Percentiles rank a stretch among this genome's conserved stretches.
Evolutionary conservation across 306 rosid genomes (phyloP).

Genomic region (Herpetospermum pedunculosum): DNA sequence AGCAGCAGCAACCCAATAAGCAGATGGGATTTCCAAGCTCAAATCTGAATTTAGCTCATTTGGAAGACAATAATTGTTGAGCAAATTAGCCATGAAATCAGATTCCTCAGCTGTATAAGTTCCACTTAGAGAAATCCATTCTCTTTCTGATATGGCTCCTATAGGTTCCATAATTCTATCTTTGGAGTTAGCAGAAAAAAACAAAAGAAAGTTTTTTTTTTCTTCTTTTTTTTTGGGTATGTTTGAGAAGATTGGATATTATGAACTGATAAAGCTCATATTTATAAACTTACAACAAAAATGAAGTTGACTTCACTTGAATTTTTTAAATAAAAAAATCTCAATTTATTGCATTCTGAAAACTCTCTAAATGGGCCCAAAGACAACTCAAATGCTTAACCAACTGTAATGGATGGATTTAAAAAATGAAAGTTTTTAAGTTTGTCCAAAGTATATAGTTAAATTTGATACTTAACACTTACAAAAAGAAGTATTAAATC

Average conservation of each 20-base stretch:
- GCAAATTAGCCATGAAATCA: conserved; percentile 50
- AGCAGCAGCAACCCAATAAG: conserved; percentile 40
- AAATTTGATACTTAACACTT: not conserved
- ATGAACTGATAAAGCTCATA: not conserved
- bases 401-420: not conserved
- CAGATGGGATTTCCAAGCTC: conserved; percentile 30
- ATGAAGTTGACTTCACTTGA: conserved; percentile 9
- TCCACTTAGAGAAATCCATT: conserved; percentile 57
- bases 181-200: not conserved
- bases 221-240: not conserved
- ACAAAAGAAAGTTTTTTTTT: not conserved
- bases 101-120: conserved; percentile 41
- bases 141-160: conserved; percentile 33
- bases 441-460: not conserved
- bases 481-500: not conserved
- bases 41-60: conserved; percentile 25
- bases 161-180: conserved; percentile 31
- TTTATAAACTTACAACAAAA: not conserved
- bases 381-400: conserved; percentile 2
- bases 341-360: not conserved
- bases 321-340: not conserved
- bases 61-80: conserved; percentile 16
- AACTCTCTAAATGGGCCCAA: conserved; percentile 1
- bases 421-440: conserved; percentile 1
- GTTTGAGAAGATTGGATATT: not conserved